phyloP scores from a whole-genome alignment of 108 stramenopile species.

The Chaetoceros muelleri region DNA sequence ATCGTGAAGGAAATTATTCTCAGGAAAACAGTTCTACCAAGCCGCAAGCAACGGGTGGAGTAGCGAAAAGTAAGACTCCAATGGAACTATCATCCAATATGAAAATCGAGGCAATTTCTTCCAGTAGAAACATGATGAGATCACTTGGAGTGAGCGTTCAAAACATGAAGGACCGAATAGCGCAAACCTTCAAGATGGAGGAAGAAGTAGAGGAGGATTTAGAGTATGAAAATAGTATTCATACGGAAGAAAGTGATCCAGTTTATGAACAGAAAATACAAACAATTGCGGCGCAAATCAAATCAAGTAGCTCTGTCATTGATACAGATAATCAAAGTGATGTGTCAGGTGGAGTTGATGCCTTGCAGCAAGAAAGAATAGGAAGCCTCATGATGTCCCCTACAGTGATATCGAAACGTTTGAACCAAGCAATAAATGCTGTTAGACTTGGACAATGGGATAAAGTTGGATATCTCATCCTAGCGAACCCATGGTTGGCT shows the following conservation, averaged over 20 bases:
- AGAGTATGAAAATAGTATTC: not conserved
- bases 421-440: conserved; percentile 64
- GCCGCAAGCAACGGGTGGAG: conserved; percentile 5
- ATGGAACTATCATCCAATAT: too few relatives aligned
- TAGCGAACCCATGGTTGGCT: conserved; percentile 75
- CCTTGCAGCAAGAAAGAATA: conserved; percentile 19
- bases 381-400: conserved; percentile 64
- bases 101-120: too few relatives aligned
- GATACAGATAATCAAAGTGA: conserved; percentile 60
- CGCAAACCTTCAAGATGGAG: too few relatives aligned
- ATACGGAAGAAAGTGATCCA: not conserved
- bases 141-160: too few relatives aligned
- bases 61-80: conserved; percentile 2
- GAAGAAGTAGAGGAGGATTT: too few relatives aligned
- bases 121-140: too few relatives aligned
- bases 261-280: not conserved
- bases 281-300: conserved; percentile 11
- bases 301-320: conserved; percentile 40
- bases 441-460: conserved; percentile 74
- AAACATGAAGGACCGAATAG: too few relatives aligned
- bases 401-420: conserved; percentile 62
- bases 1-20: too few relatives aligned
- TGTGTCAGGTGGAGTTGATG: conserved; percentile 19
- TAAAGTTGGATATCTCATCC: conserved; percentile 56
- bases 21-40: too few relatives aligned